Conservation (phyloP, 768 basidiomycete genomes). For the Calocera cornea region DNA sequence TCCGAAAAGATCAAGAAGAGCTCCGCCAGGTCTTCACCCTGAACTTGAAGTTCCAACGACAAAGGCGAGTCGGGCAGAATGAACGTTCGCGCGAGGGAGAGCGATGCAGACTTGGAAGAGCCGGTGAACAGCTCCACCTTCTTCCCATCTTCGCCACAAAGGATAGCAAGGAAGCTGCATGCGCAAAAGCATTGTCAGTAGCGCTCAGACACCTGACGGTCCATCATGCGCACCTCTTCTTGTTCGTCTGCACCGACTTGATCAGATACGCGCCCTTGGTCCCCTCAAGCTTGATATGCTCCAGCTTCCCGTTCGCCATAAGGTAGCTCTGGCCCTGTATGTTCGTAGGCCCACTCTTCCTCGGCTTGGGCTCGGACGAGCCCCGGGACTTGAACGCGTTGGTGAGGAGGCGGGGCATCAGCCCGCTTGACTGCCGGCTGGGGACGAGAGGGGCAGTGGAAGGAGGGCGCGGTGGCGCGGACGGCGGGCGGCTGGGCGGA, state of each 20-base stretch:
- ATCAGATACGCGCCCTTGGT: slow-evolving; percentile 75
- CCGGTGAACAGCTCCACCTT: slow-evolving; percentile 90
- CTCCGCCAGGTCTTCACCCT: slow-evolving; percentile 86
- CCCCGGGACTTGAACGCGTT: slow-evolving; percentile 48
- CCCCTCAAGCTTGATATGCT: slow-evolving; percentile 84
- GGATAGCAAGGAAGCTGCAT: slow-evolving; percentile 73
- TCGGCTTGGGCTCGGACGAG: slow-evolving; percentile 18
- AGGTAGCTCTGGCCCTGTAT: slow-evolving; percentile 40
- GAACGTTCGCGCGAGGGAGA: slow-evolving; percentile 82
- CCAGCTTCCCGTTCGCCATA: slow-evolving; percentile 46
- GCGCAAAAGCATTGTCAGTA: not conserved
- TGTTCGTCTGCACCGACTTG: slow-evolving; percentile 78
- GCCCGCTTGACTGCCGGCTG: slow-evolving; percentile 26
- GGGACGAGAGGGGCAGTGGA: not conserved
- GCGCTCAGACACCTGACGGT: slow-evolving; percentile 4
- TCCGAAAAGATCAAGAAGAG: slow-evolving; percentile 83
- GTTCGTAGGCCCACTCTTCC: not conserved
- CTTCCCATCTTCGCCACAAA: slow-evolving; percentile 84
- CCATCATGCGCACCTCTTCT: slow-evolving; percentile 50
- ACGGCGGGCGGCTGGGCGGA: slow-evolving; percentile 7
- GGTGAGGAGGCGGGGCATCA: slow-evolving; percentile 56
- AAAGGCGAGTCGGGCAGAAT: slow-evolving; percentile 84
- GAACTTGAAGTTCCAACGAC: slow-evolving; percentile 73
- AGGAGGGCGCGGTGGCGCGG: not conserved
- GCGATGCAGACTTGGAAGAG: slow-evolving; percentile 66